phyloP scores from a whole-genome alignment of 176 grass and related monocot species.

The Microstegium vimineum region DNA sequence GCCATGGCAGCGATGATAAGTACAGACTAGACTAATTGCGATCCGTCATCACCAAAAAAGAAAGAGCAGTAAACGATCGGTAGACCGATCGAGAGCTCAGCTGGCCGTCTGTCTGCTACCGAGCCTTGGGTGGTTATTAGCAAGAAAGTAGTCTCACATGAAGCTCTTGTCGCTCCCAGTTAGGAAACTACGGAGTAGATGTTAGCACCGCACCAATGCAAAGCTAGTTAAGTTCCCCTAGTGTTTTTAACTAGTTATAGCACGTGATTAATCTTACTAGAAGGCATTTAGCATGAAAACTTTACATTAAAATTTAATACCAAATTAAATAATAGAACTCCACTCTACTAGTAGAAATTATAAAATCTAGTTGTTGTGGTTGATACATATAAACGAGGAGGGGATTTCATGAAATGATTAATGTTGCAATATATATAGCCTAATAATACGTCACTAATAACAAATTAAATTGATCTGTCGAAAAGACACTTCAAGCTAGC shows the following conservation, averaged over 20 bases:
- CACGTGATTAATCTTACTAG: too few relatives aligned
- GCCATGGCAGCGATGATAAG: not conserved
- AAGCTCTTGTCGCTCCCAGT: not conserved
- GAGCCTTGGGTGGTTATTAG: too few relatives aligned
- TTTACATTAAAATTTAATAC: too few relatives aligned
- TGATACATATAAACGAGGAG: too few relatives aligned
- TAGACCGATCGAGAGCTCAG: not conserved
- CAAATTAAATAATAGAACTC: too few relatives aligned
- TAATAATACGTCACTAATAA: not conserved
- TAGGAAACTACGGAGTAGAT: constrained; percentile 16
- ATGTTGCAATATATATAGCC: not conserved
- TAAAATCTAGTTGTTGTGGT: too few relatives aligned
- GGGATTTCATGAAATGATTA: not conserved
- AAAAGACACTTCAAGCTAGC: not conserved
- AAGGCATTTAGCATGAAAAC: too few relatives aligned
- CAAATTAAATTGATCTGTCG: not conserved
- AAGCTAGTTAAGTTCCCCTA: too few relatives aligned
- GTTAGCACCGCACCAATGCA: not conserved
- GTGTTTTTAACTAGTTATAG: too few relatives aligned
- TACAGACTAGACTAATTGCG: not conserved
- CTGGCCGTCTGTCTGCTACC: not conserved
- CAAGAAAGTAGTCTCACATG: not conserved
- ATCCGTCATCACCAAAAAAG: not conserved
- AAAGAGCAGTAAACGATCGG: not conserved
- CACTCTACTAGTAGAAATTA: too few relatives aligned